These are phyloP conservation scores for Chaetomium olivaceum DNA, from an alignment of 2,329 filamentous ascomycete species.

Conservation along the genomic window DNA sequence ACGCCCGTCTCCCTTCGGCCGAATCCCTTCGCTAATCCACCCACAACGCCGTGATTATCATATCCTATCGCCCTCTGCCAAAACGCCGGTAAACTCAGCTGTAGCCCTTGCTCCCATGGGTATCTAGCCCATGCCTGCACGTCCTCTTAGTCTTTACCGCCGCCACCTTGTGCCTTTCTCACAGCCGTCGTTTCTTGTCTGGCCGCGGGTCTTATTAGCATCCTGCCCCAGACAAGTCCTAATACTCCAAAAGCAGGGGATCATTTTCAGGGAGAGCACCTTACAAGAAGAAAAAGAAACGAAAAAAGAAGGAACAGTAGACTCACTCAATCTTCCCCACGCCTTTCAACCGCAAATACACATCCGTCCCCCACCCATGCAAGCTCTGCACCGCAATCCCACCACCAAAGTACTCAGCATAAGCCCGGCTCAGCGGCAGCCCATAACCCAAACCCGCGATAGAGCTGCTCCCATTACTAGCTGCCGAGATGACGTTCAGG, in stretches of 20 bases:
- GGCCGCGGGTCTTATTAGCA: neutral
- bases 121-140: neutral
- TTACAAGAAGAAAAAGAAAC: neutral
- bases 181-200: neutral
- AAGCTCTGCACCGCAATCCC: conserved; percentile 94
- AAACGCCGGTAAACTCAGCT: neutral
- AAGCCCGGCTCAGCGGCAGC: conserved; percentile 83
- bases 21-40: neutral
- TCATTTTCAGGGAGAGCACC: neutral
- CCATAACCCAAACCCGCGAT: conserved; percentile 95
- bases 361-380: conserved; percentile 84
- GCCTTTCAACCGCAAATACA: conserved; percentile 65
- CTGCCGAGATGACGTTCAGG: conserved; percentile 72
- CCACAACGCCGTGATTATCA: neutral
- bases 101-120: neutral
- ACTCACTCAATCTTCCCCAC: conserved; percentile 55
- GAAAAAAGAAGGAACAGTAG: neutral
- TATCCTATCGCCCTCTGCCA: neutral
- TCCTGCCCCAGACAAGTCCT: neutral
- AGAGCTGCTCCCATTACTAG: conserved; percentile 72
- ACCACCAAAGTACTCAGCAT: conserved; percentile 97
- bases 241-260: neutral
- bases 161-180: neutral
- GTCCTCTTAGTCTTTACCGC: neutral
- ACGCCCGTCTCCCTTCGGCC: neutral